phyloP scores from a whole-genome alignment of 108 stramenopile species.

The Skeletonema marinoi region DNA sequence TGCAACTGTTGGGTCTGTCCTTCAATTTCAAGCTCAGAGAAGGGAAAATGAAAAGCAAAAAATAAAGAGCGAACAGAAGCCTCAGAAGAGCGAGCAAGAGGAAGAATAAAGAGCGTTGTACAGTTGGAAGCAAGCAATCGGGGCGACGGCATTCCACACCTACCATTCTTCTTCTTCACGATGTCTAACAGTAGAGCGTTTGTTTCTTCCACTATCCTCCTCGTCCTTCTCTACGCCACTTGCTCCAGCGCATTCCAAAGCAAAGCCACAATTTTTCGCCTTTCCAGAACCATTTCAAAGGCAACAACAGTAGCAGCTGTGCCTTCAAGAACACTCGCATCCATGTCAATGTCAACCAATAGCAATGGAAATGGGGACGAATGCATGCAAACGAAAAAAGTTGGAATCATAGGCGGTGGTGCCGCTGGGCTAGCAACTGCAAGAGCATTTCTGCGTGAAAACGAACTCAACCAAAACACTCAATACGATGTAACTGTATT shows the following conservation, averaged over 20 bases:
- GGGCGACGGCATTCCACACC: no score
- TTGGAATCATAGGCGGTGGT: conserved; percentile 85
- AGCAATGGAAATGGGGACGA: no score
- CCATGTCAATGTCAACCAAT: not conserved
- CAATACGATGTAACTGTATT: conserved; percentile 50
- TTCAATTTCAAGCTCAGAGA: no score
- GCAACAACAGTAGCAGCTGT: not conserved
- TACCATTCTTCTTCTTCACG: no score
- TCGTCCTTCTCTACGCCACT: not conserved
- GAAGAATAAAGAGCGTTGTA: no score
- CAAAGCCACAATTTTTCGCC: not conserved
- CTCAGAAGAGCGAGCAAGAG: no score
- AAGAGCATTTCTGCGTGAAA: conserved; percentile 58
- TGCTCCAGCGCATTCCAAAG: not conserved
- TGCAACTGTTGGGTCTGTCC: no score
- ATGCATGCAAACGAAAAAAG: conserved; percentile 2
- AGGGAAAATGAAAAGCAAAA: no score
- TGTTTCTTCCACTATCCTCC: not conserved
- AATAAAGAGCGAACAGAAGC: no score
- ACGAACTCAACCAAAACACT: not conserved
- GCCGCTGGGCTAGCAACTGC: conserved; percentile 79
- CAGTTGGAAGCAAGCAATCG: no score
- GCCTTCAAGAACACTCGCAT: not conserved
- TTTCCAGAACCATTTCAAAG: not conserved
- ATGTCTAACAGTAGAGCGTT: no score